Base-by-base conservation (phyloP, 495 filamentous ascomycete species). In the Podospora didyma region DNA sequence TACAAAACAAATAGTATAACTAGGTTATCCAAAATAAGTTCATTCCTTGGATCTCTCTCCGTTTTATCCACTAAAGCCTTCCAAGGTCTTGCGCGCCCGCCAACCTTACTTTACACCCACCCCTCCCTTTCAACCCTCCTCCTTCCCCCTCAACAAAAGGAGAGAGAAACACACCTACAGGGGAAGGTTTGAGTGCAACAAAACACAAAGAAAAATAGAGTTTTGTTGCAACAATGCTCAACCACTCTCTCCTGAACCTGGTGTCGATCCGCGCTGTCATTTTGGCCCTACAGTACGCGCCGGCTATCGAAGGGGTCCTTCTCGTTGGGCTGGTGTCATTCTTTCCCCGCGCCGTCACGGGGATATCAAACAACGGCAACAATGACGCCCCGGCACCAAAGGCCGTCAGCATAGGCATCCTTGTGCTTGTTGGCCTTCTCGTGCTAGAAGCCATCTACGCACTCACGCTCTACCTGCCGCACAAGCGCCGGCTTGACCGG, bases 401-500 rank as follows among this genome's bases (percentile, higher is more conserved):
- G 39, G 39, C 11, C 35, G 26, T 53, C 51, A 44, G 21, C 35
- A 11, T 14, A 2, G 14, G 21, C 37, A 47, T 49, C 57, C 16
- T 54, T 50, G 46, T 55, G 9, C 49, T 76, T 24, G 49, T 67
- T 3, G 58, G 57, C 22, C 82, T 75, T 56, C 56, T 71, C 23
- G 20, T 69, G 10, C 45, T 64, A 4, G 86, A 89, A 60, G 59
- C 75, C 4, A 61, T 75, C 31, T 88, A 84, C 66, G 81, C 73
- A 44, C 47, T 82, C 2, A 57, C 79, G 44, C 65, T 86, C 51
- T 87, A 80, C 63, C 61, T 81, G 10, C 84, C 82, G 7, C 77
- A 78, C 61, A 75, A 70, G 44, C 53, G 55, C 12, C 67, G 76
- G 51, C 75, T 87, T 19, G 75, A 81, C 52, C 65, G 63, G 19